A percentile compares a stretch with the other conserved stretches of the same genome.
phyloP scores from a whole-genome alignment of 306 rosid genomes.

The Crotalaria pallida region DNA sequence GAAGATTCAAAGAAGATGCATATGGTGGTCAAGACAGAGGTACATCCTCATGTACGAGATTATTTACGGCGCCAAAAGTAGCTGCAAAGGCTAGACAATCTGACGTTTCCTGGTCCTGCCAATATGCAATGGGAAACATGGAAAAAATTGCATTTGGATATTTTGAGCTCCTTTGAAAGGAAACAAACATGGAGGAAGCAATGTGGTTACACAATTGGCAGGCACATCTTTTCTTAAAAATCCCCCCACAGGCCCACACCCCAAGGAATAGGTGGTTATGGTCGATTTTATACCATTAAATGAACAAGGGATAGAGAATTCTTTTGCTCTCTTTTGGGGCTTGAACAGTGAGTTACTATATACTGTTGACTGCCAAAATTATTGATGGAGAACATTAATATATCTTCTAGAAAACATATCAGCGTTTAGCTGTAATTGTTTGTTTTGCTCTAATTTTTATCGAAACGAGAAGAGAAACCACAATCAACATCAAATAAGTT shows the following conservation, averaged over 20 bases:
- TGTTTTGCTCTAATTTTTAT: not conserved
- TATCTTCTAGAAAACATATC: not conserved
- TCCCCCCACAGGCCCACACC: no score
- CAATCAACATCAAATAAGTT: not conserved
- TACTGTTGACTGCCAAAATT: not conserved
- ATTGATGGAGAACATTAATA: not conserved
- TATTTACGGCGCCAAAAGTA: conserved; percentile 71
- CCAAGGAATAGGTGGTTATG: not conserved
- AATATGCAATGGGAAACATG: not conserved
- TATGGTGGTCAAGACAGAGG: conserved; percentile 71
- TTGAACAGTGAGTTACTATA: not conserved
- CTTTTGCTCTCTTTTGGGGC: not conserved
- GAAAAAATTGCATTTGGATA: not conserved
- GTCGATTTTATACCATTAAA: not conserved
- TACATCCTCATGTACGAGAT: conserved; percentile 60
- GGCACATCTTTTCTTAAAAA: not conserved
- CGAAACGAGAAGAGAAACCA: not conserved
- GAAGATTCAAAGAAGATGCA: conserved; percentile 85
- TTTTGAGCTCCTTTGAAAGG: not conserved
- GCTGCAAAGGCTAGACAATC: not conserved
- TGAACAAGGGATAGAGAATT: not conserved
- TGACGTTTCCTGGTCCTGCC: not conserved
- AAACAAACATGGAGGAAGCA: not conserved
- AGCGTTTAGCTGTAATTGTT: not conserved
- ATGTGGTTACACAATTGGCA: not conserved